phyloP scores from a whole-genome alignment of 2,329 filamentous ascomycete species.

The Talaromyces funiculosus region DNA sequence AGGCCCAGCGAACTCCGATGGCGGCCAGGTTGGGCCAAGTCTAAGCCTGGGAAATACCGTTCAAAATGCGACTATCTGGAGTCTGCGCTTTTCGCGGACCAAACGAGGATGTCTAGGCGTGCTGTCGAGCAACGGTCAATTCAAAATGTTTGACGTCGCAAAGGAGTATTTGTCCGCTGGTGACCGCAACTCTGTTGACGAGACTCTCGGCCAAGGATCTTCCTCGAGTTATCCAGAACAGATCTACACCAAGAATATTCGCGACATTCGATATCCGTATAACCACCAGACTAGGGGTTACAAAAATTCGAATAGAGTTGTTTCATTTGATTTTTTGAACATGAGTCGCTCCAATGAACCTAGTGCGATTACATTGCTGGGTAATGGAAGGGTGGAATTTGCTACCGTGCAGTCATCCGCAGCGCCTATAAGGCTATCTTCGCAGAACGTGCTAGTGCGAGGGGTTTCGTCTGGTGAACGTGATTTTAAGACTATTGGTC shows the following conservation, averaged over 20 bases:
- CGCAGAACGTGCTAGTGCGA: slow-evolving; percentile 30
- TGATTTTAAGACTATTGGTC: slow-evolving; percentile 29
- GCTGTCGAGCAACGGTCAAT: slow-evolving; percentile 54
- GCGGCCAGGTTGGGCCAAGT: slow-evolving; percentile 43
- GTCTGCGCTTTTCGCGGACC: slow-evolving; percentile 55
- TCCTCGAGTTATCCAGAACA: slow-evolving; percentile 38
- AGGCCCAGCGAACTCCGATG: slow-evolving; percentile 30
- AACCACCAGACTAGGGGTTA: slow-evolving; percentile 41
- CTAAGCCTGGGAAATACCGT: slow-evolving; percentile 55
- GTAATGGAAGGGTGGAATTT: slow-evolving; percentile 48
- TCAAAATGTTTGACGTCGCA: slow-evolving; percentile 52
- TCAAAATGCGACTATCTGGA: slow-evolving; percentile 54
- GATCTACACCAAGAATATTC: slow-evolving; percentile 42
- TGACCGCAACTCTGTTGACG: slow-evolving; percentile 33
- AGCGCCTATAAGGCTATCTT: slow-evolving; percentile 34
- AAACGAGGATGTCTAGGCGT: slow-evolving; percentile 54
- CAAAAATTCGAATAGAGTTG: slow-evolving; percentile 45
- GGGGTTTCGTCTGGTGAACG: slow-evolving; percentile 24
- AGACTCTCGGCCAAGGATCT: slow-evolving; percentile 36
- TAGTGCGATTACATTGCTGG: slow-evolving; percentile 49
- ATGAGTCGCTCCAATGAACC: slow-evolving; percentile 44
- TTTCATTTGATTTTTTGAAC: slow-evolving; percentile 58
- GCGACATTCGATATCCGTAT: slow-evolving; percentile 42
- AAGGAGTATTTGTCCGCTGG: slow-evolving; percentile 45
- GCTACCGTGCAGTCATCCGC: slow-evolving; percentile 42